phyloP scores from a whole-genome alignment of 495 filamentous ascomycete species.

The Haplographium delicatum region DNA sequence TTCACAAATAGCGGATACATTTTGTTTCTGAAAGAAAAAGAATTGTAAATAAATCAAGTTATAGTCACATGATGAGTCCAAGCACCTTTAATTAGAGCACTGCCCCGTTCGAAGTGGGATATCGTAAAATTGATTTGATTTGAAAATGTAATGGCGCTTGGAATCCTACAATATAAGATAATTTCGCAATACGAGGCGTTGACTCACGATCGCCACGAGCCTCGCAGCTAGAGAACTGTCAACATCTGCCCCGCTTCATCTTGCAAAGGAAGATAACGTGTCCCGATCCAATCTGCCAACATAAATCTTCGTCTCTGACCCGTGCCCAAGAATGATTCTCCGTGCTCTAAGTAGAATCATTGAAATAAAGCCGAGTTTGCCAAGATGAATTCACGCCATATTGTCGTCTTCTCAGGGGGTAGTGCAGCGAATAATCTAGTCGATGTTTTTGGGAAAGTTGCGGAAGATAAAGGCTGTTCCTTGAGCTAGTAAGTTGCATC shows the following conservation, averaged over 20 bases:
- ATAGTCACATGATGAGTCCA: too few relatives aligned
- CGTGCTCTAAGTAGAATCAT: background rate
- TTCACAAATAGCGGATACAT: too few relatives aligned
- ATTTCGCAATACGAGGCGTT: background rate
- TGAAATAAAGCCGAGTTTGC: background rate
- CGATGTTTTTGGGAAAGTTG: slow-evolving; percentile 76
- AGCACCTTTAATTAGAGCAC: too few relatives aligned
- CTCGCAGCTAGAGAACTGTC: background rate
- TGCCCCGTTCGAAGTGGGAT: too few relatives aligned
- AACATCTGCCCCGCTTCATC: background rate
- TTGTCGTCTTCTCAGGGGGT: slow-evolving; percentile 83
- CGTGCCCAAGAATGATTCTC: background rate
- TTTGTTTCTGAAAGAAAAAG: too few relatives aligned
- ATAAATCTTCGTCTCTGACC: background rate
- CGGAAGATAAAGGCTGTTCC: slow-evolving; percentile 61
- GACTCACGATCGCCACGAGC: background rate
- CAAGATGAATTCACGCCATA: slow-evolving; percentile 31
- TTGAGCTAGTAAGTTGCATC: slow-evolving; percentile 54
- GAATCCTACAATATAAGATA: too few relatives aligned
- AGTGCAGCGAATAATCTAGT: slow-evolving; percentile 92
- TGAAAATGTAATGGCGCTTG: too few relatives aligned
- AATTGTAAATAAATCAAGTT: too few relatives aligned
- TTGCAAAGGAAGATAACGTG: background rate
- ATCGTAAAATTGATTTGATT: too few relatives aligned
- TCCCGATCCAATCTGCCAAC: background rate